Conservation (phyloP, 202 grass and related monocot species). For the Setaria italica region DNA sequence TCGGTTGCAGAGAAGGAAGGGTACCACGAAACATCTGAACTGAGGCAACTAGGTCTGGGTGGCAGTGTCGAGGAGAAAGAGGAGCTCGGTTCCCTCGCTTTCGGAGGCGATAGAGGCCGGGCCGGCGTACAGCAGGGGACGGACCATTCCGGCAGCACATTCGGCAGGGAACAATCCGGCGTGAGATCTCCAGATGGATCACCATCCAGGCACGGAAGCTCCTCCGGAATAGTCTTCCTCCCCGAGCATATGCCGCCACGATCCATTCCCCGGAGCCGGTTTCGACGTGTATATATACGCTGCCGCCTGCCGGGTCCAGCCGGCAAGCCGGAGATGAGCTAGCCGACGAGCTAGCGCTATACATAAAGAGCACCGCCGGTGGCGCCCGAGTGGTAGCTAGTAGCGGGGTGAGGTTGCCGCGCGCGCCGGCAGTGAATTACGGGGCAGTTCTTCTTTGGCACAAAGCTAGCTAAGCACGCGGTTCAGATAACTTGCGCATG, state of each 20-base stretch:
- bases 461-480: neutral
- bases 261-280: conserved; percentile 38
- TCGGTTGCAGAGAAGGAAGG: no score
- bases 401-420: neutral
- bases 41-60: no score
- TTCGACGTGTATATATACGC: conserved; percentile 18
- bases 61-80: neutral
- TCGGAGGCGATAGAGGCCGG: neutral
- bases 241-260: conserved; percentile 56
- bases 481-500: neutral
- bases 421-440: conserved; percentile 44
- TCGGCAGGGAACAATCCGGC: conserved; percentile 21
- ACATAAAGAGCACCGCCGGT: no score
- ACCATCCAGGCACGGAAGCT: conserved; percentile 46
- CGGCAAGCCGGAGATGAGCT: neutral
- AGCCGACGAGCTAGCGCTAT: neutral
- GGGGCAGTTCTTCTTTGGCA: conserved; percentile 63
- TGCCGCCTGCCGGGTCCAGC: neutral
- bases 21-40: no score
- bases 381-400: neutral
- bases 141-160: conserved; percentile 41
- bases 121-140: neutral
- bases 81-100: neutral
- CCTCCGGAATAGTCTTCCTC: conserved; percentile 46
- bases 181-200: conserved; percentile 4